Evolutionary conservation across 345 rosid species (phyloP), one percentile per base, ranked within the genome.

Genomic region (Boechera stricta): DNA sequence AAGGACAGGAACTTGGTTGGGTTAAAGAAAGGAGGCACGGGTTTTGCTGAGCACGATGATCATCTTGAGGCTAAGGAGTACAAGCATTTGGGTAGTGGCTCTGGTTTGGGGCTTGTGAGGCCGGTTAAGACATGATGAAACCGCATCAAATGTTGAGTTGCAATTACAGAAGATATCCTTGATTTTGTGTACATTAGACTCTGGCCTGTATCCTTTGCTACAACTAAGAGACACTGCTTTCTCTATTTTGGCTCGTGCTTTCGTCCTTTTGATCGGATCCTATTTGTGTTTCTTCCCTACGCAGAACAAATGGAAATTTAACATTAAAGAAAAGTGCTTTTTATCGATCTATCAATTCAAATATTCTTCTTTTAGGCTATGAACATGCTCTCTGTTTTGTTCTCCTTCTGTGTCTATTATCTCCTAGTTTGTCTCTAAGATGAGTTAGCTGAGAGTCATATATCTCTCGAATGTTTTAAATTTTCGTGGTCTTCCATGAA

Each of bases 61-160:
- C 69, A 83, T 79, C 97, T 95, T 31, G 82, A 92, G 69, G 99
- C 98, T 11, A 87, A 77, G 44, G 97, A 95, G 39, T 92, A 89
- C 79, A 91, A 95, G 84, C 99, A 95, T 89, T 78, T 92, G 88
- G 99, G 99, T 54, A 92, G 98, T 64, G 99, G 99, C 48, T 77
- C 86, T 3, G 99, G 99, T 31, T 84, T 95, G 71, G 98, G 99
- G 61, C 90, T 92, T 41, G 93, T 95, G 58, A 85, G 98, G 73
- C 97, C 91, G 51, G 71, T 75, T 24, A 90, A 86, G 82, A 90
- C 95, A 67, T 86, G 71, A 82, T 73, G 38, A 38, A 57, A 28
- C 41, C 33, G 24, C 29, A 49, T 11, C 28, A 48, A 48, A 36
- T 45, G 73, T 54, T 62, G 26, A n/a, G 42, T 51, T 72, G 4